Conservation (phyloP, 345 rosid genomes). For the Eucalyptus pumila region DNA sequence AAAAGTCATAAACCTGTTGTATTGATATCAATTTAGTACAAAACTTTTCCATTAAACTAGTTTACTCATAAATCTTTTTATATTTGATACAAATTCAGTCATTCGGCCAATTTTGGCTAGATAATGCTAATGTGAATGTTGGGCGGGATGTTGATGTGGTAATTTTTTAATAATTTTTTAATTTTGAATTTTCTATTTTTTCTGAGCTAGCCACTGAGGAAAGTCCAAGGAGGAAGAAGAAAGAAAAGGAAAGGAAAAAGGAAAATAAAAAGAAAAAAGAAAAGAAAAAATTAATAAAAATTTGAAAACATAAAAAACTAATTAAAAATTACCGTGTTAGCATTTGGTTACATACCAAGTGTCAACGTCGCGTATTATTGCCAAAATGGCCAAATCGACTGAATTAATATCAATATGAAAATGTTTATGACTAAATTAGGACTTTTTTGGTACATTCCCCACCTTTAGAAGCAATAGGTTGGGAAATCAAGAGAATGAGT, state of each 20-base stretch:
- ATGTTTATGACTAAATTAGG: rapidly evolving
- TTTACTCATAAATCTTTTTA: rapidly evolving
- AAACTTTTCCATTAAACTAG: rapidly evolving
- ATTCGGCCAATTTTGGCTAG: rapidly evolving
- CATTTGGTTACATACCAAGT: rapidly evolving
- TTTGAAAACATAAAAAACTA: no score
- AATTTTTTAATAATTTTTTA: no score
- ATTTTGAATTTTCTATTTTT: no score
- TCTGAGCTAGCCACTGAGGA: rapidly evolving
- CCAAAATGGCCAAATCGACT: rapidly evolving
- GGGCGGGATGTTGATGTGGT: rapidly evolving
- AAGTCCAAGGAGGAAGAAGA: no score
- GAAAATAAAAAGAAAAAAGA: no score
- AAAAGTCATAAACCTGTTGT: rapidly evolving
- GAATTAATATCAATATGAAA: no score
- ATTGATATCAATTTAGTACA: rapidly evolving
- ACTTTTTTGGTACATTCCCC: no score
- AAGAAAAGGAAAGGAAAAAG: no score
- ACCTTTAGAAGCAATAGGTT: no score
- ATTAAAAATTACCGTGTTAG: no score
- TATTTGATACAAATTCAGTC: rapidly evolving
- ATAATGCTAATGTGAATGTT: rapidly evolving
- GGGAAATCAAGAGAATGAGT: not conserved
- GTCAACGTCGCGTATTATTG: rapidly evolving
- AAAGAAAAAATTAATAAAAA: no score